Percentiles rank a stretch among this genome's conserved stretches.
These are phyloP conservation scores for Daedaleopsis nitida DNA, from an alignment of 768 basidiomycete species.

Conservation along the genomic window DNA sequence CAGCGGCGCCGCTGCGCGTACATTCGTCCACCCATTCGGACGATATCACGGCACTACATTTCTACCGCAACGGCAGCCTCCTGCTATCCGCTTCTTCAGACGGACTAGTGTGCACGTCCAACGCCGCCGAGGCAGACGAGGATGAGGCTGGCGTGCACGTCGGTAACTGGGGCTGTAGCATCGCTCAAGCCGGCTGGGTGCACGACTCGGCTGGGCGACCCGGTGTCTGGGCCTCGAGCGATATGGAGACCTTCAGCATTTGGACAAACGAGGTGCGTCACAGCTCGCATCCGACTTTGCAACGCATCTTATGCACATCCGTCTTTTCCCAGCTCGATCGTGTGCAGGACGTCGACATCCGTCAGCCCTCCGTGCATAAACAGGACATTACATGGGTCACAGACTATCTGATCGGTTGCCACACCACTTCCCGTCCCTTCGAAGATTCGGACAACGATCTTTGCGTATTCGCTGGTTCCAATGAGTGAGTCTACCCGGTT, in stretches of 20 bases:
- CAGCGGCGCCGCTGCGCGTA: conserved; percentile 65
- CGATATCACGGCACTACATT: conserved; percentile 81
- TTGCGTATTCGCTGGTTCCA: conserved; percentile 69
- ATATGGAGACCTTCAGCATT: conserved; percentile 92
- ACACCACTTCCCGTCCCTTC: conserved; percentile 31
- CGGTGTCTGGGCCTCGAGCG: conserved; percentile 81
- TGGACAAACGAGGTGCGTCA: conserved; percentile 71
- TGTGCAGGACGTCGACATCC: conserved; percentile 60
- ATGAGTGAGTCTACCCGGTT: conserved; percentile 54
- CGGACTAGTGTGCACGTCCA: conserved; percentile 74
- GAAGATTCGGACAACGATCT: conserved; percentile 39
- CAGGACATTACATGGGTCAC: conserved; percentile 70
- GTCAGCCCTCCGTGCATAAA: conserved; percentile 61
- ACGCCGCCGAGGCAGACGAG: conserved; percentile 77
- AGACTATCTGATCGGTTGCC: conserved; percentile 69
- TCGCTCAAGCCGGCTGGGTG: conserved; percentile 78
- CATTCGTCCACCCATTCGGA: conserved; percentile 92
- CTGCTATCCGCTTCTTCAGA: conserved; percentile 86
- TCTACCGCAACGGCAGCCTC: conserved; percentile 43
- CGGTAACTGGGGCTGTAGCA: conserved; percentile 84
- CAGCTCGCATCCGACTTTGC: too few relatives aligned
- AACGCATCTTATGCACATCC: not conserved
- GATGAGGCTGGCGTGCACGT: conserved; percentile 83
- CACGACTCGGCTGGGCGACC: conserved; percentile 33
- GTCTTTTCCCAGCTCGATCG: conserved; percentile 55